These are phyloP conservation scores for Mariannaea elegans DNA, from an alignment of 2,329 filamentous ascomycete genomes.

Conservation along the genomic window DNA sequence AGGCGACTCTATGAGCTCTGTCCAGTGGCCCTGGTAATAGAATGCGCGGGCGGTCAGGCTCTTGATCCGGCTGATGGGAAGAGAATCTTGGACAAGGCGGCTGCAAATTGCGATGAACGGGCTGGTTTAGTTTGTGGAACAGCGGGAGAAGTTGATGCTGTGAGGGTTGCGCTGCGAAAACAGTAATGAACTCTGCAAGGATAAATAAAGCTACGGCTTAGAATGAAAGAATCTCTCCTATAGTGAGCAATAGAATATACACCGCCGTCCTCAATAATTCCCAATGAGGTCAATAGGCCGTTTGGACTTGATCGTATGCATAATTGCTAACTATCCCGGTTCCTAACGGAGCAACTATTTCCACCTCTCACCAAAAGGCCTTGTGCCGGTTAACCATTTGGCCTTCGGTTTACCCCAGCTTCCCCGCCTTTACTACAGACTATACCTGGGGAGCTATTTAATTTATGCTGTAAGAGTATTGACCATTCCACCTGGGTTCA, in stretches of 20 bases:
- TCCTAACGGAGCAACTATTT: neutral
- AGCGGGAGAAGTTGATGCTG: slow-evolving; percentile 55
- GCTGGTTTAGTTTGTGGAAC: slow-evolving; percentile 62
- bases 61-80: slow-evolving; percentile 57
- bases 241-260: neutral
- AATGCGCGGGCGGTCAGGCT: slow-evolving; percentile 66
- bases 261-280: neutral
- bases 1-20: slow-evolving; percentile 66
- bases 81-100: slow-evolving; percentile 50
- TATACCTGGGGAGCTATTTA: neutral
- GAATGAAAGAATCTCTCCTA: neutral
- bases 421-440: neutral
- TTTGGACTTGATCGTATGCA: neutral
- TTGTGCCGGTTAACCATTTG: neutral
- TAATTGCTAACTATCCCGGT: neutral
- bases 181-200: neutral
- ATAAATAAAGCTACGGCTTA: neutral
- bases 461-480: neutral
- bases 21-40: slow-evolving; percentile 67
- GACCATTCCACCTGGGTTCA: neutral
- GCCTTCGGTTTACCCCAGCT: neutral
- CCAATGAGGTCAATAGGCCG: neutral
- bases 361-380: neutral
- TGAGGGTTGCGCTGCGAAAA: slow-evolving; percentile 29
- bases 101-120: slow-evolving; percentile 57